Percentiles rank a stretch among this genome's conserved stretches.
Conservation (phyloP, 495 filamentous ascomycete species). For the Annulohypoxylon bovei region DNA sequence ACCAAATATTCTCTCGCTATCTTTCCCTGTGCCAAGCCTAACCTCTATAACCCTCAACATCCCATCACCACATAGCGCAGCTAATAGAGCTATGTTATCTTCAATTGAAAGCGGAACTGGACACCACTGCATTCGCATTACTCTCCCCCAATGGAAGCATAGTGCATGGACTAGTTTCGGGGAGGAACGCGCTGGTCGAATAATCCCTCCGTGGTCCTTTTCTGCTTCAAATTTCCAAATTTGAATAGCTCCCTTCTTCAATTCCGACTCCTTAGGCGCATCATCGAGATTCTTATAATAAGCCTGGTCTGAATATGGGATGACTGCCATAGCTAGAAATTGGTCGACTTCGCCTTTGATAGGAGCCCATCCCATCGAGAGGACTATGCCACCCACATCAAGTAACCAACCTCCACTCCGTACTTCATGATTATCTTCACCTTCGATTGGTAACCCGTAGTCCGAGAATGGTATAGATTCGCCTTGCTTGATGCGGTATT, state of each 20-base stretch:
- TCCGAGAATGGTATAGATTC: constrained; percentile 44
- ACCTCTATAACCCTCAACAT: constrained; percentile 54
- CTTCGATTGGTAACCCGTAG: constrained; percentile 36
- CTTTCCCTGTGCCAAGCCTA: constrained; percentile 23
- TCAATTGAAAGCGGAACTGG: constrained; percentile 49
- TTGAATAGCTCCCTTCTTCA: constrained; percentile 50
- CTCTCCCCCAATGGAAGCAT: constrained; percentile 55
- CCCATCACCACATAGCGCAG: constrained; percentile 55
- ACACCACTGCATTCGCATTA: constrained; percentile 55
- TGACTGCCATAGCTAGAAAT: constrained; percentile 56
- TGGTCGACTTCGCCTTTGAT: constrained; percentile 46
- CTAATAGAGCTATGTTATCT: constrained; percentile 47
- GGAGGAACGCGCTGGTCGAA: constrained; percentile 33
- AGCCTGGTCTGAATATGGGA: constrained; percentile 57
- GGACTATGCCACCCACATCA: constrained; percentile 56
- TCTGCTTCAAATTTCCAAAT: constrained; percentile 53
- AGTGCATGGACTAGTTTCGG: constrained; percentile 46
- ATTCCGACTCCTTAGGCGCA: constrained; percentile 32
- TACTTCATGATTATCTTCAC: constrained; percentile 28
- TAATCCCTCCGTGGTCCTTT: constrained; percentile 22
- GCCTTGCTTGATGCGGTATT: constrained; percentile 48
- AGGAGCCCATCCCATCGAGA: constrained; percentile 58
- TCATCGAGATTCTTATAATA: constrained; percentile 32
- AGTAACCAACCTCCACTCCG: constrained; percentile 53
- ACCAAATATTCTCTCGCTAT: constrained; percentile 48